phyloP scores from a whole-genome alignment of 192 early-diverging fungal species.

The Umbelopsis vinacea region DNA sequence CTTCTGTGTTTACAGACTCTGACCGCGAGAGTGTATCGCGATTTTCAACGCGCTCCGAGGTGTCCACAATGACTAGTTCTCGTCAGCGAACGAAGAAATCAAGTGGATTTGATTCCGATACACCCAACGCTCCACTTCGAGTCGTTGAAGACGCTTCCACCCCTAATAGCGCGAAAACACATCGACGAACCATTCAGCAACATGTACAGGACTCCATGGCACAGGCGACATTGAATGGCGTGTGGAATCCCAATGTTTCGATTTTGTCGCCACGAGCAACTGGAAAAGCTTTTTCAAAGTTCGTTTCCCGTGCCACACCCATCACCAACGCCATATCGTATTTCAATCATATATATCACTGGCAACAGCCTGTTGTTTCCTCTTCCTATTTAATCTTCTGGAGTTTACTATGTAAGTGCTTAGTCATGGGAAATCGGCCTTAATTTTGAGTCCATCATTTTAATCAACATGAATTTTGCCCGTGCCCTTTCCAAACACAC shows the following conservation, averaged over 20 bases:
- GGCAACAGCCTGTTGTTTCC: conserved; percentile 21
- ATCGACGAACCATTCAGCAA: conserved; percentile 34
- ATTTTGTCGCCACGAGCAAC: conserved; percentile 28
- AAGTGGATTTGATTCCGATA: background rate
- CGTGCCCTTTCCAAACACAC: too few relatives aligned
- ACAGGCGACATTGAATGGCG: conserved; percentile 1
- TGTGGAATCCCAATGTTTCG: background rate
- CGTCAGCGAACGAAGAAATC: conserved; percentile 19
- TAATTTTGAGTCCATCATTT: background rate
- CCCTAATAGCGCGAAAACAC: conserved; percentile 23
- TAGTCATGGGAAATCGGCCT: background rate
- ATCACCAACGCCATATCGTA: conserved; percentile 23
- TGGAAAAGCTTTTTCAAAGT: conserved; percentile 32
- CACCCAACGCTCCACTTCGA: background rate
- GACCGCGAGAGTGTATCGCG: conserved; percentile 33
- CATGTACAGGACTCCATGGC: conserved; percentile 21
- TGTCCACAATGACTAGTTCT: conserved; percentile 15
- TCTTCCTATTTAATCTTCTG: conserved; percentile 25
- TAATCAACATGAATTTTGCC: too few relatives aligned
- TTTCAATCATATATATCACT: conserved; percentile 32
- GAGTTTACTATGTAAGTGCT: conserved; percentile 25
- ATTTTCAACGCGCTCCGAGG: conserved; percentile 25
- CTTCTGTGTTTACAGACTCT: conserved; percentile 35
- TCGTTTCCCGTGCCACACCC: conserved; percentile 36
- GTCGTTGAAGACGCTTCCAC: background rate